phyloP scores from a whole-genome alignment of 2,329 filamentous ascomycete species.

The Trichophyton equinum region DNA sequence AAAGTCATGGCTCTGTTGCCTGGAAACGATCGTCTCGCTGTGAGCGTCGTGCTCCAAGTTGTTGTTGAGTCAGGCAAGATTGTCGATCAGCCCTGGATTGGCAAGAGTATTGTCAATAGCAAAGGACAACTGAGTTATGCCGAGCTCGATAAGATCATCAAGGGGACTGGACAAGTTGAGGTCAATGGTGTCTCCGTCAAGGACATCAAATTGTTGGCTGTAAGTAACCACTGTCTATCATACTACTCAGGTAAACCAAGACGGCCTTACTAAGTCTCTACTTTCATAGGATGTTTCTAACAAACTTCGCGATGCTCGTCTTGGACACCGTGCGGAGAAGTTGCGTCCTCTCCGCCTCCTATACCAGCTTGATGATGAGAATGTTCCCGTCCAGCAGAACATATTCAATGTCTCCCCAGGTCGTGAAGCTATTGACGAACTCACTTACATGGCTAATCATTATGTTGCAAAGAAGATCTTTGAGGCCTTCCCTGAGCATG shows the following conservation, averaged over 20 bases:
- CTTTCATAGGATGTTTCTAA: conserved; percentile 56
- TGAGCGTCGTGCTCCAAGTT: conserved; percentile 88
- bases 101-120: conserved; percentile 88
- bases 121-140: conserved; percentile 70
- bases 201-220: conserved; percentile 67
- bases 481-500: conserved; percentile 74
- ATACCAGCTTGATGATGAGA: conserved; percentile 93
- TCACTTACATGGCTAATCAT: conserved; percentile 84
- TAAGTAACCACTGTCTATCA: conserved; percentile 28
- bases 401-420: conserved; percentile 84
- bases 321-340: conserved; percentile 64
- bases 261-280: not conserved
- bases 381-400: conserved; percentile 91
- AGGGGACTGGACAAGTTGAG: conserved; percentile 46
- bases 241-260: not conserved
- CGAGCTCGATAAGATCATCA: conserved; percentile 72
- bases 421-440: conserved; percentile 87
- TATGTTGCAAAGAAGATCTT: conserved; percentile 77
- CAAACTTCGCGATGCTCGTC: conserved; percentile 79
- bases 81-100: conserved; percentile 85
- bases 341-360: conserved; percentile 79
- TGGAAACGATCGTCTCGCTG: conserved; percentile 76
- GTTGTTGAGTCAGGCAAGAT: conserved; percentile 69
- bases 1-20: conserved; percentile 81
- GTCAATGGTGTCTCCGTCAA: conserved; percentile 56